Evolutionary conservation across 2,329 filamentous ascomycete genomes (phyloP), one percentile per base, ranked within the genome.

Genomic region (Xylariomycetidae sp.): DNA sequence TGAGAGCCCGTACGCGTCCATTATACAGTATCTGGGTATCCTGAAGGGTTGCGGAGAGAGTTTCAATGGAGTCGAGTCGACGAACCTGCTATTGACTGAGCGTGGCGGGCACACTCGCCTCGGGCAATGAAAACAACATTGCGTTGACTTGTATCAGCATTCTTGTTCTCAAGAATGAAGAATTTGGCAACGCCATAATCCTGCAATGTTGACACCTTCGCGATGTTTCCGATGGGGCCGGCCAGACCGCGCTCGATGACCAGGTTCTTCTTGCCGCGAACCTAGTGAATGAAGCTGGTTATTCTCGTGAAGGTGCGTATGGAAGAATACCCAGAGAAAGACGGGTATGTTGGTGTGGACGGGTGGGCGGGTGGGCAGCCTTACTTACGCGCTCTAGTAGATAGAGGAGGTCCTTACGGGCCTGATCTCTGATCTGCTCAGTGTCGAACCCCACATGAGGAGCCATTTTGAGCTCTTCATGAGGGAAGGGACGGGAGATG

Each of bases 161-260:
- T 97, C 55, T 84, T 79, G 63, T 96, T 97, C 62, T 98, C 92
- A 29, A 98, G 72, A 55, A 96, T 84, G 69, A 97, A 98, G 48
- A 96, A 87, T 62, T 94, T 94, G 62, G 97, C 89, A 48, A 98
- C 89, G 18, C 94, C 94, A 66, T 97, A 96, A 55, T 98, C 92
- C 57, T 97, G 88, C 12, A 96, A 74, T 8, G 86, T 90, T 15
- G 90, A 90, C 55, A 96, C 94, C 61, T 96, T 96, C 65, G 94
- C 88, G 48, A 98, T 83, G 39, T 90, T 74, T 39, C 89, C 88
- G 48, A 98, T 76, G 18, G 89, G 87, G 16, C 90, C 92, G 48
- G 90, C 88, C 50, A 98, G 74, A 51, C 82, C 82, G 62, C 85
- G 86, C 60, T 97, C 90, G 56, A 98, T 83, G 33, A 98, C 85